Evolutionary conservation across 805 yeast species (phyloP).

Genomic region (Candida qinlingensis): DNA sequence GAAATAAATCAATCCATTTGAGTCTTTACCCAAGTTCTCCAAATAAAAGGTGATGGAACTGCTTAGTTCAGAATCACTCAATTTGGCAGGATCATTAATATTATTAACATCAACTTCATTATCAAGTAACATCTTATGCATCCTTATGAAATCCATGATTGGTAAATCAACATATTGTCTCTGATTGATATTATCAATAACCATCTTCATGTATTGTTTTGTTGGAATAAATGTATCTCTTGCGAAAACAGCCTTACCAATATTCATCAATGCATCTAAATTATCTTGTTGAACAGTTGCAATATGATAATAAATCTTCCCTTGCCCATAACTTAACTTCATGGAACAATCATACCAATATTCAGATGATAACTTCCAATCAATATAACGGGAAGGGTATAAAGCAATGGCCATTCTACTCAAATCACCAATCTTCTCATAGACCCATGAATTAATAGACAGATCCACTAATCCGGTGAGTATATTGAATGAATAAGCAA

Average conservation of each 20-base stretch:
- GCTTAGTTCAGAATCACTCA: slow-evolving; percentile 42
- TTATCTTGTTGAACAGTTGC: slow-evolving; percentile 74
- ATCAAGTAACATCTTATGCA: slow-evolving; percentile 22
- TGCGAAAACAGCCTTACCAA: slow-evolving; percentile 75
- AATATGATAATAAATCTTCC: slow-evolving; percentile 81
- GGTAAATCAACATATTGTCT: slow-evolving; percentile 38
- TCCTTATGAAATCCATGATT: slow-evolving; percentile 25
- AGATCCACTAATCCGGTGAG: slow-evolving; percentile 35
- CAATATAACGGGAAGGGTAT: slow-evolving; percentile 72
- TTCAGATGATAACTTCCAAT: slow-evolving; percentile 81
- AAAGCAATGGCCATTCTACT: slow-evolving; percentile 85
- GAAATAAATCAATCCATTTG: slow-evolving; percentile 59
- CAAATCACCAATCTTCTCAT: slow-evolving; percentile 76
- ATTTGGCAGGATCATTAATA: slow-evolving; percentile 31
- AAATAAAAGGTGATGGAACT: slow-evolving; percentile 6
- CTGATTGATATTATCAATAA: slow-evolving; percentile 70
- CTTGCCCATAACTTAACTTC: slow-evolving; percentile 74
- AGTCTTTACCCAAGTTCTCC: slow-evolving; percentile 32
- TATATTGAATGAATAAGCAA: slow-evolving; percentile 60
- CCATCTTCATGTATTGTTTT: slow-evolving; percentile 68
- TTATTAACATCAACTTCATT: slow-evolving; percentile 39
- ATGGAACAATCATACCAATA: slow-evolving; percentile 77
- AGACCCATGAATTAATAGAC: slow-evolving; percentile 49
- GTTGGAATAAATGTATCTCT: slow-evolving; percentile 84
- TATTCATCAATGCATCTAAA: slow-evolving; percentile 70